Base-by-base conservation (phyloP, 2,329 filamentous ascomycete species). In the Bipolaris zeicola region DNA sequence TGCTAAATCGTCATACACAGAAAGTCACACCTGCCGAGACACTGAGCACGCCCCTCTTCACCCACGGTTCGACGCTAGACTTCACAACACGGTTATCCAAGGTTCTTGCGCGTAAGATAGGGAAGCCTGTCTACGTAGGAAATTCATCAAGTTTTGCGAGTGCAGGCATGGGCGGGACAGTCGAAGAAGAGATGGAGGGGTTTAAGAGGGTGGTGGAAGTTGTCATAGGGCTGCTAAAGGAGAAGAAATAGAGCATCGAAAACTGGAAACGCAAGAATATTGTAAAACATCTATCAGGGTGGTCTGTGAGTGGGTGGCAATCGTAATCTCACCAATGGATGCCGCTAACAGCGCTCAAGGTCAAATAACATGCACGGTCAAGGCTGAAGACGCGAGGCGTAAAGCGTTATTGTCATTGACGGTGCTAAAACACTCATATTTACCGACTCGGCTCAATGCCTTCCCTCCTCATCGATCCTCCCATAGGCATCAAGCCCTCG, bases 111-210 rank as follows among this genome's bases (percentile, higher is more conserved):
- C 85, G 87, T 51, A 89, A 86, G 65, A 85, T 88, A 26, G 80
- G 83, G 31, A 85, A 87, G 60, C 92, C 92, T 0, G 88, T 91
- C n/a, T 98, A 97, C 74, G 91, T 98, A 16, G 91, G 91, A 20
- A 96, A 91, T 72, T 96, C 92, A 33, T 87, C 96, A 68, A 91
- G 88, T 64, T 87, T 97, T 61, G 85, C 85, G 13, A 86, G 83
- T 68, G 84, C 88, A 5, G 89, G 88, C 1, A 85, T 92, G 68
- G 92, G 92, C 8, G 89, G 92, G 18, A 90, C 87, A 0, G 86
- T 94, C 6, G 93, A 97, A 72, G 95, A 98, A 80, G 94, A 98
- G 79, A 93, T 97, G 87, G 92, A 94, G 71, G 91, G 89, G 0
- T 88, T 97, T 67, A 87, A 85, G 68, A 84, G 83, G 62, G 86